Conservation (phyloP, 2,329 filamentous ascomycete species). For the Phyllosticta capitalensis region DNA sequence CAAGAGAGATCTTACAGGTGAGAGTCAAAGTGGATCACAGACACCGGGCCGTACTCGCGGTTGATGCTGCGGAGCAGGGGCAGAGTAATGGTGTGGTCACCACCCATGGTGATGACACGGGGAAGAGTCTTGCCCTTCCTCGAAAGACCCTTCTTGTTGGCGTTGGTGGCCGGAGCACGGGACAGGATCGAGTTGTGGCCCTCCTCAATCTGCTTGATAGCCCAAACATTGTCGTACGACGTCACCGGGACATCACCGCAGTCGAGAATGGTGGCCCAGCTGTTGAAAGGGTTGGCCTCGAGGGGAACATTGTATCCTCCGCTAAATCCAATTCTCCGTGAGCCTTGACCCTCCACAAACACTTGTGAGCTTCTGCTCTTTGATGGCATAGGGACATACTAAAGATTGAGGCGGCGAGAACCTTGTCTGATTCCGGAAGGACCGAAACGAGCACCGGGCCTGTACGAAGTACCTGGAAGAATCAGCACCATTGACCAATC, state of each 20-base stretch:
- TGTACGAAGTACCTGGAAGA: slow-evolving; percentile 58
- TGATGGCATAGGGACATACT: slow-evolving; percentile 50
- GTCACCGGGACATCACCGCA: slow-evolving; percentile 81
- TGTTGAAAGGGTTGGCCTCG: slow-evolving; percentile 69
- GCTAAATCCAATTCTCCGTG: slow-evolving; percentile 48
- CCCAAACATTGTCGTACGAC: slow-evolving; percentile 77
- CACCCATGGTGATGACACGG: slow-evolving; percentile 65
- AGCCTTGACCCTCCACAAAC: slow-evolving; percentile 30
- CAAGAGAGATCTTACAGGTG: slow-evolving; percentile 38
- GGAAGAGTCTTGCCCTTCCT: slow-evolving; percentile 68
- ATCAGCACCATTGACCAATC: not conserved
- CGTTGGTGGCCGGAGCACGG: slow-evolving; percentile 59
- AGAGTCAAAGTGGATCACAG: slow-evolving; percentile 54
- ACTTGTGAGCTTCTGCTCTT: slow-evolving; percentile 11
- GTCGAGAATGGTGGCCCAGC: slow-evolving; percentile 70
- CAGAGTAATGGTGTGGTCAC: slow-evolving; percentile 54
- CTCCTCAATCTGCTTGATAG: slow-evolving; percentile 75
- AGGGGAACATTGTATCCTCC: slow-evolving; percentile 82
- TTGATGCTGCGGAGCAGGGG: slow-evolving; percentile 48
- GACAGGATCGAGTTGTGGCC: slow-evolving; percentile 69
- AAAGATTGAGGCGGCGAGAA: slow-evolving; percentile 75
- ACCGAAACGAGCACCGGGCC: slow-evolving; percentile 74
- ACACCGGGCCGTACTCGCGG: slow-evolving; percentile 59
- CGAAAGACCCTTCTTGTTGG: slow-evolving; percentile 56
- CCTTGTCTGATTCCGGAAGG: slow-evolving; percentile 80